Conservation (phyloP, 345 rosid genomes). For the Lepidium didymum region DNA sequence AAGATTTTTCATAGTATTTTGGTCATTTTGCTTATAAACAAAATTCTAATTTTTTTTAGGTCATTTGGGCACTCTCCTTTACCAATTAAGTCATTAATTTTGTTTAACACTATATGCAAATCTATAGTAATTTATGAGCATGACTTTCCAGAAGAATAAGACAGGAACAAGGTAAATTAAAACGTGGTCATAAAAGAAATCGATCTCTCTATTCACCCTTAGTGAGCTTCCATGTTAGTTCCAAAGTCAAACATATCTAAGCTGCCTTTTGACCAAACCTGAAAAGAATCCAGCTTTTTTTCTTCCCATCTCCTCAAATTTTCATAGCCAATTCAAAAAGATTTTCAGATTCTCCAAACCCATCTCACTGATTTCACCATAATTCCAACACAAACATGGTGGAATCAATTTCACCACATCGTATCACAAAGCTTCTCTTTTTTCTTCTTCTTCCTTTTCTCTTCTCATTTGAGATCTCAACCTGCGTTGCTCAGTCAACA, state of each 20-base stretch:
- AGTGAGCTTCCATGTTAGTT: conserved; percentile 12
- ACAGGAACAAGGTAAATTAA: not conserved
- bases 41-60: too few relatives aligned
- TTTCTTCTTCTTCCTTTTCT: not conserved
- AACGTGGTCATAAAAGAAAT: not conserved
- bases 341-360: not conserved
- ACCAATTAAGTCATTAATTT: too few relatives aligned
- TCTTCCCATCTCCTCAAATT: conserved; percentile 3
- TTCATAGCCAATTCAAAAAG: conserved; percentile 5
- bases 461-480: not conserved
- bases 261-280: conserved; percentile 26
- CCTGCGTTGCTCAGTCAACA: conserved; percentile 13
- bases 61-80: too few relatives aligned
- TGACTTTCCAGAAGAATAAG: too few relatives aligned
- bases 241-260: conserved; percentile 11
- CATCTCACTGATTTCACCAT: not conserved
- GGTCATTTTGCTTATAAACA: too few relatives aligned
- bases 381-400: not conserved
- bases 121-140: not conserved
- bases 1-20: too few relatives aligned
- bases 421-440: not conserved
- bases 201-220: not conserved
- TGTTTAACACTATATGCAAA: not conserved
- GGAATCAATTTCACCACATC: not conserved
- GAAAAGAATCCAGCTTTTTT: conserved; percentile 17